A percentile compares a stretch with the other conserved stretches of the same genome.
These are phyloP conservation scores for Hanseniaspora meyeri DNA, from an alignment of 805 yeast species.

Conservation along the genomic window DNA sequence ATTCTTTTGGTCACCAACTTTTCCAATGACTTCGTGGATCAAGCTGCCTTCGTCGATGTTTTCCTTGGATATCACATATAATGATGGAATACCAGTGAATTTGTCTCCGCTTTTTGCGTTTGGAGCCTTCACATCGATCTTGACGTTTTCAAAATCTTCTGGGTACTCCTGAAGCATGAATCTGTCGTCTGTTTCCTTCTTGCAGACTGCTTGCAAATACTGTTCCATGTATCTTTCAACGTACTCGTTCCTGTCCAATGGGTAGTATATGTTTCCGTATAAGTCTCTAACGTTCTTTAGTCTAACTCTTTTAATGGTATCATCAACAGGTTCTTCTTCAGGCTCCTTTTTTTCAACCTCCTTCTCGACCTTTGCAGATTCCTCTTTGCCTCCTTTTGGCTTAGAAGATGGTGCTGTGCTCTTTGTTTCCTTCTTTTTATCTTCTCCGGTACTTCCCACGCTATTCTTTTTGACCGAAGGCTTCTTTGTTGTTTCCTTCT, in stretches of 20 bases:
- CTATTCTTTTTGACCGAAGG: conserved; percentile 14
- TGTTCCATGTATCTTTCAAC: conserved; percentile 33
- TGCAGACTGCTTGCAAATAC: conserved; percentile 33
- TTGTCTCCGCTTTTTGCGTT: conserved; percentile 46
- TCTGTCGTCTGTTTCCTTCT: conserved; percentile 37
- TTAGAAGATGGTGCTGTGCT: background rate
- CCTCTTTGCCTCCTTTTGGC: background rate
- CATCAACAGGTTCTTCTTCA: conserved; percentile 8
- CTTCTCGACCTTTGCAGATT: background rate
- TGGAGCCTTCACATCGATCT: conserved; percentile 33
- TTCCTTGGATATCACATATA: conserved; percentile 44
- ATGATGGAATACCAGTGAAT: conserved; percentile 49
- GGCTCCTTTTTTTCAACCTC: background rate
- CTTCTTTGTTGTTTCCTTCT: background rate
- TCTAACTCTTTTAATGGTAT: conserved; percentile 22
- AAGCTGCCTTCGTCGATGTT: conserved; percentile 35
- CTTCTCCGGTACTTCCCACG: background rate
- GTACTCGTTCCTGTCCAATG: conserved; percentile 30
- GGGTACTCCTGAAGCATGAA: conserved; percentile 21
- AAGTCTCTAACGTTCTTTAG: conserved; percentile 30
- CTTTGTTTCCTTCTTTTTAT: conserved; percentile 16
- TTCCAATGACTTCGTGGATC: conserved; percentile 59
- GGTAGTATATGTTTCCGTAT: conserved; percentile 26
- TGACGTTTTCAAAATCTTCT: conserved; percentile 18
- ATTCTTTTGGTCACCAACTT: conserved; percentile 49